phyloP scores from a whole-genome alignment of 2,329 filamentous ascomycete species.

The Fusarium clavum region DNA sequence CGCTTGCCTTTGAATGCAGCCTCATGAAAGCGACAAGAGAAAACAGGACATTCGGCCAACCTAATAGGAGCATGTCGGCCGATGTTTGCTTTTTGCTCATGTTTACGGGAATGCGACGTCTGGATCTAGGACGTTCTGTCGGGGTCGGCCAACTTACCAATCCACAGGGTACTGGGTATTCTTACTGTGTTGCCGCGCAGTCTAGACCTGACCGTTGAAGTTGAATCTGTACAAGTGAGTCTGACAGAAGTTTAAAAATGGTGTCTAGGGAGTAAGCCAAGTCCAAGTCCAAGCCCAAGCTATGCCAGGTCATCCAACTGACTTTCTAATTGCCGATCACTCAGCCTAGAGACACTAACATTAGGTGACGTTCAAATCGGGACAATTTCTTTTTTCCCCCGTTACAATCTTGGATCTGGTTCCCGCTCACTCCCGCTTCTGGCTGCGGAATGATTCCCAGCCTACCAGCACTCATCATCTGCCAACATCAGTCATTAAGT shows the following conservation, averaged over 20 bases:
- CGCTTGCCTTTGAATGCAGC: background rate
- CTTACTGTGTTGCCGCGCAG: background rate
- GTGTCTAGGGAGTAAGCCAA: background rate
- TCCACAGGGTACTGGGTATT: background rate
- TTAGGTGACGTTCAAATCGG: conserved; percentile 27
- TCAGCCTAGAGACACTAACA: background rate
- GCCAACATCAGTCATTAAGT: conserved; percentile 8
- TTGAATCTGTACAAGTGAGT: conserved; percentile 13
- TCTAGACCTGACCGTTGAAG: conserved; percentile 14
- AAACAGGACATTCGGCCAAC: conserved; percentile 10
- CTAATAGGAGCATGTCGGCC: background rate
- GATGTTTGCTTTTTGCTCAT: conserved; percentile 3
- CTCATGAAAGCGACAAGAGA: conserved; percentile 17
- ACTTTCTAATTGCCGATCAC: background rate
- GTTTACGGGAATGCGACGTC: background rate
- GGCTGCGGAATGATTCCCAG: conserved; percentile 17
- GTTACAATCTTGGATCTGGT: conserved; percentile 24
- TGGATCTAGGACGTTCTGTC: conserved; percentile 1
- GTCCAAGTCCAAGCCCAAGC: background rate
- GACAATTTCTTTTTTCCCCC: background rate
- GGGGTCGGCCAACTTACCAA: conserved; percentile 10
- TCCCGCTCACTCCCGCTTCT: conserved; percentile 32
- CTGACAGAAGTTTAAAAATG: conserved; percentile 10
- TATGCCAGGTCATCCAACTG: background rate
- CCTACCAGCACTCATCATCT: conserved; percentile 8